These are phyloP conservation scores for Penicillium steckii DNA, from an alignment of 495 filamentous ascomycete genomes.

Conservation along the genomic window DNA sequence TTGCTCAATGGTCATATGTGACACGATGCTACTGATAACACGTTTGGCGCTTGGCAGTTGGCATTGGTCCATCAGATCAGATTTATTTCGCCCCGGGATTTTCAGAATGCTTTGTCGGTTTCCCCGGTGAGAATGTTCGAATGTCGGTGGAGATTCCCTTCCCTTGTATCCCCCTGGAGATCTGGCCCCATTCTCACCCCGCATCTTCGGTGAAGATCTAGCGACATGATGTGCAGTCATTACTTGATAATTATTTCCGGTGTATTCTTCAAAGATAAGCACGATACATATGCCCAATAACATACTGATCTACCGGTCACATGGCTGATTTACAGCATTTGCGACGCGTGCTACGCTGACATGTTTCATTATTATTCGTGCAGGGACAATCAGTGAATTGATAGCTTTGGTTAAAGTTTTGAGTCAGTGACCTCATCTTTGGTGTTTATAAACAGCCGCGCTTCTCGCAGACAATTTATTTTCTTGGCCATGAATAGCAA, in stretches of 20 bases:
- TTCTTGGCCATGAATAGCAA: too few relatives aligned
- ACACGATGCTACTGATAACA: neutral
- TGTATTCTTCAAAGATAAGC: conserved; percentile 1
- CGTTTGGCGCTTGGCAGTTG: conserved; percentile 1
- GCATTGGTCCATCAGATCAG: conserved; percentile 1
- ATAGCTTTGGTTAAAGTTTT: neutral
- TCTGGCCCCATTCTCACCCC: conserved; percentile 13
- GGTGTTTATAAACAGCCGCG: too few relatives aligned
- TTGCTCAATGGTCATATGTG: neutral
- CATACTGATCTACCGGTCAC: neutral
- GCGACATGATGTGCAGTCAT: conserved; percentile 14
- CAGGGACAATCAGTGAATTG: neutral
- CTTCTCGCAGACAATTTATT: too few relatives aligned
- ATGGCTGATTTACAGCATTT: neutral
- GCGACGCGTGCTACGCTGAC: neutral
- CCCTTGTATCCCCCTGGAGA: neutral
- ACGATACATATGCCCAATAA: conserved; percentile 11
- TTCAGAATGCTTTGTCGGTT: neutral
- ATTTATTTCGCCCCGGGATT: neutral
- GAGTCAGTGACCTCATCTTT: too few relatives aligned
- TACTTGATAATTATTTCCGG: conserved; percentile 2
- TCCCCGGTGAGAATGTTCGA: conserved; percentile 15
- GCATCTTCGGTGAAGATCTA: conserved; percentile 23
- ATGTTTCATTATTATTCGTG: neutral
- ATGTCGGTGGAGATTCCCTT: conserved; percentile 7